These are phyloP conservation scores for Solanum tacnaense DNA, from an alignment of 257 asterid genomes.

Conservation along the genomic window DNA sequence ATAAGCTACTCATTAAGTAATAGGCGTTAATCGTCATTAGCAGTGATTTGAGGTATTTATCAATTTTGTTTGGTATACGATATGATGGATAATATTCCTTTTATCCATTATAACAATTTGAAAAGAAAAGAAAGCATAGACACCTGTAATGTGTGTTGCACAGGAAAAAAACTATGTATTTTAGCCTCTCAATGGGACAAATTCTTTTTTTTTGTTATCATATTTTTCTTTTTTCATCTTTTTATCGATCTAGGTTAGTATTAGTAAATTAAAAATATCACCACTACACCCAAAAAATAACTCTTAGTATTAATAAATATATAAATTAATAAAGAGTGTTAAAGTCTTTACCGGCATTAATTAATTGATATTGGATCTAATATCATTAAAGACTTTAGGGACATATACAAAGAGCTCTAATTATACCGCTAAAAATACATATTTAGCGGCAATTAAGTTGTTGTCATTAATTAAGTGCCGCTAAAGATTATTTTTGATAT, in stretches of 20 bases:
- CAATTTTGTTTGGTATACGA: neutral
- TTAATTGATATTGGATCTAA: neutral
- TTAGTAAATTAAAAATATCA: neutral
- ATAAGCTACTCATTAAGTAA: neutral
- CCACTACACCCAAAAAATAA: neutral
- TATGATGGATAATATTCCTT: neutral
- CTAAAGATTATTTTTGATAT: too few species aligned
- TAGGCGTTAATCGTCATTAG: neutral
- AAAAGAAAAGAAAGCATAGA: neutral
- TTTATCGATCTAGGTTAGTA: neutral
- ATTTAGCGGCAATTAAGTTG: too few species aligned
- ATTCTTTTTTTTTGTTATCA: neutral
- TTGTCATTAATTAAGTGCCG: neutral
- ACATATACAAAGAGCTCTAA: neutral
- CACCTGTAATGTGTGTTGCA: neutral
- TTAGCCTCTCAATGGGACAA: neutral
- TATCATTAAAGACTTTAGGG: too few species aligned
- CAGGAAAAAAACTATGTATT: neutral
- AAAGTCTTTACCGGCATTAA: too few species aligned
- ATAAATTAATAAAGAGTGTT: too few species aligned
- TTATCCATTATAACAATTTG: neutral
- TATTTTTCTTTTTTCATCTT: neutral
- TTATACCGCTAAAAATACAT: neutral
- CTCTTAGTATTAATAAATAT: too few species aligned
- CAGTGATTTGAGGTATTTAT: neutral